phyloP scores from a whole-genome alignment of 2,329 filamentous ascomycete genomes.

The Hysterium pulicare region DNA sequence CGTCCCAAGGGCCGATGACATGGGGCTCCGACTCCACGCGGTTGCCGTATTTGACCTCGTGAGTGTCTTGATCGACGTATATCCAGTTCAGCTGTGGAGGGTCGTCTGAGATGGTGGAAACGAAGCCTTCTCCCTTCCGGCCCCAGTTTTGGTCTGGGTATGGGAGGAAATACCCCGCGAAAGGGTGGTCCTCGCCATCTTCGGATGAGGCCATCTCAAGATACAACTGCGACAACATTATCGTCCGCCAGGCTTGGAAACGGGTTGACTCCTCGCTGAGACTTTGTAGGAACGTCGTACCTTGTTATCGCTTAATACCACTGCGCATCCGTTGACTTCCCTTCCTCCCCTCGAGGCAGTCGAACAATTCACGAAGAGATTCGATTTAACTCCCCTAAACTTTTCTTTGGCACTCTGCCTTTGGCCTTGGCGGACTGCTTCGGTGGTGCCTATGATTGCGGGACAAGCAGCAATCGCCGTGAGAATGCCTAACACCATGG shows the following conservation, averaged over 20 bases:
- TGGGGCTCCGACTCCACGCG: slow-evolving; percentile 20
- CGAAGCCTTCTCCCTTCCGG: slow-evolving; percentile 42
- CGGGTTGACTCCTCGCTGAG: slow-evolving; percentile 3
- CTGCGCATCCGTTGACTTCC: slow-evolving; percentile 39
- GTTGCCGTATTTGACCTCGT: slow-evolving; percentile 23
- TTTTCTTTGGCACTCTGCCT: slow-evolving; percentile 44
- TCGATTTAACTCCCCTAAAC: slow-evolving; percentile 44
- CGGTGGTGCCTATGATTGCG: slow-evolving; percentile 43
- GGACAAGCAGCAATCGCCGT: slow-evolving; percentile 39
- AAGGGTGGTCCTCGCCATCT: slow-evolving; percentile 43
- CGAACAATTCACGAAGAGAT: slow-evolving; percentile 41
- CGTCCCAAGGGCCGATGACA: slow-evolving; percentile 22
- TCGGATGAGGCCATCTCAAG: slow-evolving; percentile 13
- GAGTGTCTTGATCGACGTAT: slow-evolving; percentile 24
- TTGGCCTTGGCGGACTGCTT: slow-evolving; percentile 47
- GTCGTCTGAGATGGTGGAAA: slow-evolving; percentile 49
- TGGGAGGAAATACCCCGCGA: slow-evolving; percentile 54
- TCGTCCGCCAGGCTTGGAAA: slow-evolving; percentile 1
- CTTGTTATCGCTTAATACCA: slow-evolving; percentile 43
- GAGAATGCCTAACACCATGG: slow-evolving; percentile 30
- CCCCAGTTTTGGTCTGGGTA: slow-evolving; percentile 50
- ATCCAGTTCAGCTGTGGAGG: slow-evolving; percentile 27
- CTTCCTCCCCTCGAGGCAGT: slow-evolving; percentile 37
- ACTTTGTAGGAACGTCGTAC: slow-evolving; percentile 19
- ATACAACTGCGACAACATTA: slow-evolving; percentile 13